Evolutionary conservation across 306 rosid species (phyloP).

Genomic region (Purshia tridentata): DNA sequence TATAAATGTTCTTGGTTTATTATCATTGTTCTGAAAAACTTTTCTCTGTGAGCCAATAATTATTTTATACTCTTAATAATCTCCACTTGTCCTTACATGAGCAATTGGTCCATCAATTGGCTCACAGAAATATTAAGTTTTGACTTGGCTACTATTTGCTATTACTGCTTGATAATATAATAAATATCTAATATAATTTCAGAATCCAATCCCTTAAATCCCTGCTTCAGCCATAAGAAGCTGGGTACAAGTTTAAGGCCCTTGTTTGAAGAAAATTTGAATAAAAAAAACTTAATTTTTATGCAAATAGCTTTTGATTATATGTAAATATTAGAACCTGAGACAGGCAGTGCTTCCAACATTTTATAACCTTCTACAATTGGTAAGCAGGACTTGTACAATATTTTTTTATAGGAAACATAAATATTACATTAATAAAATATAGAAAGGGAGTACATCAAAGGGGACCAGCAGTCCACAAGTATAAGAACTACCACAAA

Average conservation of each 20-base stretch:
- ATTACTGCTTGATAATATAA: not conserved
- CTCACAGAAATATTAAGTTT: too few species aligned
- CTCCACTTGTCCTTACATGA: not conserved
- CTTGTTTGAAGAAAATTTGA: not conserved
- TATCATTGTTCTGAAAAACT: not conserved
- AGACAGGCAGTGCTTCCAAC: not conserved
- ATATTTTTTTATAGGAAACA: not conserved
- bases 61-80: not conserved
- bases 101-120: not conserved
- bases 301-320: not conserved
- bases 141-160: not conserved
- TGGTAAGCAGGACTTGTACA: not conserved
- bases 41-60: not conserved
- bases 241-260: not conserved
- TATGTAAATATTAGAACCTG: not conserved
- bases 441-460: too few species aligned
- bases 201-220: not conserved
- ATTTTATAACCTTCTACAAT: not conserved
- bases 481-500: too few species aligned
- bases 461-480: too few species aligned
- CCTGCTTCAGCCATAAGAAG: slow-evolving; percentile 4
- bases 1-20: too few species aligned
- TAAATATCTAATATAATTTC: not conserved
- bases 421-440: too few species aligned
- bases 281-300: not conserved